Base-by-base conservation (phyloP, 768 basidiomycete genomes). In the Rhizopogon salebrosus region DNA sequence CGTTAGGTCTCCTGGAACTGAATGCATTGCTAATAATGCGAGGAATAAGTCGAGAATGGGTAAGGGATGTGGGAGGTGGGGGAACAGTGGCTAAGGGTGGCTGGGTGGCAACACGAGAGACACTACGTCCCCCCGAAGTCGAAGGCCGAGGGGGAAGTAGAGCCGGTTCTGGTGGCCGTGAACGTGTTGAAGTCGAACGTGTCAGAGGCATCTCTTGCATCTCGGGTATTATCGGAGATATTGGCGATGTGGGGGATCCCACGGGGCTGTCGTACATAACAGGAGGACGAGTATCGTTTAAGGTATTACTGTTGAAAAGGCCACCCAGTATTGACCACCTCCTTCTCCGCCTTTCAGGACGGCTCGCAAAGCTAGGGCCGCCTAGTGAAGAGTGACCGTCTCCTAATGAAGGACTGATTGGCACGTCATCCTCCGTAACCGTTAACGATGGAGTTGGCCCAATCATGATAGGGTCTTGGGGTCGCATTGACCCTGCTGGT, bases 311-410 rank as follows among this genome's bases (percentile, higher is more conserved):
- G 34, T 63, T 57, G 52, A 80, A 71, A 18, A 77, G 70, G 11
- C 72, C 77, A 51, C 80, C 76, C 4, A 87, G 64, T n/a, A 84
- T 75, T 18, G 89, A 89, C 89, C 89, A 91, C 48, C 86, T 77
- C 16, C 87, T 75, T 27, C 84, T 77, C 14, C 82, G 74, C 39
- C 76, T 71, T 53, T 66, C 64, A 1, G 72, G 64, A 20, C 60
- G 65, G 53, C 67, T 70, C 13, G 61, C 55, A 14, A 63, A 43
- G 45, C 62, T 75, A 55, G 52, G 62, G 59, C 56, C 61, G 46
- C 65, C 65, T 31, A 58, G 61, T 46, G 70, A 61, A 26, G 66
- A 65, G 53, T 70, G 70, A 37, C 62, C 66, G 35, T 82, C 82
- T 4, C 76, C 77, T 0, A 78, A 73, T 26, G 76, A 74, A 40